phyloP scores from a whole-genome alignment of 2,329 filamentous ascomycete species.

The Mollisia scopiformis region DNA sequence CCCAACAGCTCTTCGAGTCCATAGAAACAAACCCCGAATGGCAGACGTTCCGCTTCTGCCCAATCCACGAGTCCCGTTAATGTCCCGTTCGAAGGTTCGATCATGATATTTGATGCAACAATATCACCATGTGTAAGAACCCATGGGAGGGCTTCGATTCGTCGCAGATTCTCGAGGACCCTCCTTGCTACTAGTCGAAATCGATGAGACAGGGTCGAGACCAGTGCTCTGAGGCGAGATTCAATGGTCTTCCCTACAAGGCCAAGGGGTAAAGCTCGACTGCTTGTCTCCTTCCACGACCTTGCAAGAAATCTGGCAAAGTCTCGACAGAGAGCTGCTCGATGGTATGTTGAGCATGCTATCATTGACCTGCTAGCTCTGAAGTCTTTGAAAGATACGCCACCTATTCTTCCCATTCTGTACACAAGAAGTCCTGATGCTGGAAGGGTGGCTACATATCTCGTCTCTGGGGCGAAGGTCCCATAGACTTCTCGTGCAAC shows the following conservation, averaged over 20 bases:
- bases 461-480: constrained; percentile 45
- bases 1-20: constrained; percentile 64
- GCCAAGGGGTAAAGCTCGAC: constrained; percentile 27
- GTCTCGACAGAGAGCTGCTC: constrained; percentile 42
- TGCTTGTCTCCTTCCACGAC: constrained; percentile 38
- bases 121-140: constrained; percentile 65
- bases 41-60: constrained; percentile 64
- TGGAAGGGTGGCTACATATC: constrained; percentile 41
- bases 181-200: constrained; percentile 27
- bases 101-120: constrained; percentile 58
- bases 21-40: constrained; percentile 62
- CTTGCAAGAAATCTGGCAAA: constrained; percentile 46
- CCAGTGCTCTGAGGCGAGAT: constrained; percentile 44
- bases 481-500: constrained; percentile 46
- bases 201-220: constrained; percentile 39
- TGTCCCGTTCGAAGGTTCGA: constrained; percentile 45
- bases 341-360: constrained; percentile 12
- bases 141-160: constrained; percentile 51
- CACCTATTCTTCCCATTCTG: constrained; percentile 45
- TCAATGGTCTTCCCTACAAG: constrained; percentile 46
- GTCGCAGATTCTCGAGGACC: constrained; percentile 34
- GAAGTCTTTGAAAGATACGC: constrained; percentile 42
- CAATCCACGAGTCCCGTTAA: constrained; percentile 63
- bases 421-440: constrained; percentile 40
- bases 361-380: constrained; percentile 7